Evolutionary conservation across 768 basidiomycete species (phyloP), one percentile per base, ranked within the genome.

Genomic region (Hypholoma sublateritium): DNA sequence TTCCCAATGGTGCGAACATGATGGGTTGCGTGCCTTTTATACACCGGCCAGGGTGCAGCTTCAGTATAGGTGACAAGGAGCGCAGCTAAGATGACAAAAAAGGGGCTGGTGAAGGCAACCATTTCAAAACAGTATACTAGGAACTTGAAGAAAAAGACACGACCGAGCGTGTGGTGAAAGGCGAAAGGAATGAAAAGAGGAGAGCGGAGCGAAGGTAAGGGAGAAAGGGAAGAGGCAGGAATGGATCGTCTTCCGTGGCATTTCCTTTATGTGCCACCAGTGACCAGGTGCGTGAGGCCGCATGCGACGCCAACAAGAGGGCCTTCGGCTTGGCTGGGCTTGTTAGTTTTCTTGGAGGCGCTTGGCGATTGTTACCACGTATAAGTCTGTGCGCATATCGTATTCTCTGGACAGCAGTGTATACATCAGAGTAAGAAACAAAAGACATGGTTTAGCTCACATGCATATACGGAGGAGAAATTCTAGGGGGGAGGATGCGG

Each of bases 31-130:
- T 73, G 72, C 59, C 63, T 65, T 8, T 61, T 55, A 37, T 67
- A 61, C 13, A 59, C 39, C 14, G 72, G 72, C 68, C 67, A 72
- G 3, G 73, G 74, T 7, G 70, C 71, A 34, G 73, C 73, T 41
- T 65, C 63, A 21, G 51, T 59, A 17, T 53, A 46, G 14, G 68
- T 60, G 25, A 60, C 63, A 46, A 60, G 66, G 12, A 70, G 46
- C 39, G 63, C 56, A 39, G 69, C 57, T n/a, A 71, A 41, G 49
- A 72, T 21, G 35, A 71, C 56, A 59, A 68, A 49, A 50, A 70
- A 63, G n/a, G 62, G 52, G 55, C 59, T 62, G 28, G 59, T 55
- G 41, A 67, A 64, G 35, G 60, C 59, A 45, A 67, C 68, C 71
- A 72, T 73, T 68, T 36, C 67, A 61, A 66, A 66, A 66, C 48